phyloP scores from a whole-genome alignment of 208 protist genomes.

The Acanthamoeba triangularis region DNA sequence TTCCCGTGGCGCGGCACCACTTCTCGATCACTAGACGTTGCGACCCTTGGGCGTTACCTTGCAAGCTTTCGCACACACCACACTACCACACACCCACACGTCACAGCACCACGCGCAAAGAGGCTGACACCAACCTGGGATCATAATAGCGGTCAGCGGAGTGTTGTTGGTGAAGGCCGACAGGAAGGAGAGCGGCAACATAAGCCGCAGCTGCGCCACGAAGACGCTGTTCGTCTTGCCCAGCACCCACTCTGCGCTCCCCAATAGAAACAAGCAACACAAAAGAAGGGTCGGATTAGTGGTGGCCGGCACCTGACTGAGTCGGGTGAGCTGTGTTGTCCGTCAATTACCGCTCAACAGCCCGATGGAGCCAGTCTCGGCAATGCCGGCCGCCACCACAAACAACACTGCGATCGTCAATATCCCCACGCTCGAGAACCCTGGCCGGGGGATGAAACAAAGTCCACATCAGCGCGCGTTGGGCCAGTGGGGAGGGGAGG shows the following conservation, averaged over 20 bases:
- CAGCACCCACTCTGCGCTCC: slow-evolving; percentile 1
- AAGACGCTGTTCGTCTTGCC: slow-evolving; percentile 8
- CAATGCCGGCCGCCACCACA: slow-evolving; percentile 43
- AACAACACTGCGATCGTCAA: slow-evolving; percentile 70
- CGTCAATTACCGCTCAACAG: background rate
- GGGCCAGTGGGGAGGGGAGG: background rate
- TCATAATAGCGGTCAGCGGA: slow-evolving; percentile 79
- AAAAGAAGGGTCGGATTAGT: background rate
- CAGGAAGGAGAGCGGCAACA: slow-evolving; percentile 59
- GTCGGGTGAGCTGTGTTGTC: background rate
- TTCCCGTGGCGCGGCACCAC: slow-evolving; percentile 10
- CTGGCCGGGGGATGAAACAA: background rate
- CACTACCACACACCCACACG: background rate
- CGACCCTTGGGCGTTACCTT: background rate
- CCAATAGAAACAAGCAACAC: background rate
- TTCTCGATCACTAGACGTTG: slow-evolving; percentile 55
- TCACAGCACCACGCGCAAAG: background rate
- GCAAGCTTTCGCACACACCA: background rate
- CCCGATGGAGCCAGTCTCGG: slow-evolving; percentile 29
- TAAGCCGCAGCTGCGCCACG: slow-evolving; percentile 66
- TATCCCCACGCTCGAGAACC: slow-evolving; percentile 37
- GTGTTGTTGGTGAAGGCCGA: slow-evolving; percentile 83
- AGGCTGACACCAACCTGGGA: slow-evolving; percentile 20
- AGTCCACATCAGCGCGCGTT: background rate
- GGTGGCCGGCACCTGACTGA: background rate